A percentile compares a stretch with the other conserved stretches of the same genome.
Evolutionary conservation across 2,329 filamentous ascomycete genomes (phyloP).

Genomic region (Chrysosporium queenslandicum): DNA sequence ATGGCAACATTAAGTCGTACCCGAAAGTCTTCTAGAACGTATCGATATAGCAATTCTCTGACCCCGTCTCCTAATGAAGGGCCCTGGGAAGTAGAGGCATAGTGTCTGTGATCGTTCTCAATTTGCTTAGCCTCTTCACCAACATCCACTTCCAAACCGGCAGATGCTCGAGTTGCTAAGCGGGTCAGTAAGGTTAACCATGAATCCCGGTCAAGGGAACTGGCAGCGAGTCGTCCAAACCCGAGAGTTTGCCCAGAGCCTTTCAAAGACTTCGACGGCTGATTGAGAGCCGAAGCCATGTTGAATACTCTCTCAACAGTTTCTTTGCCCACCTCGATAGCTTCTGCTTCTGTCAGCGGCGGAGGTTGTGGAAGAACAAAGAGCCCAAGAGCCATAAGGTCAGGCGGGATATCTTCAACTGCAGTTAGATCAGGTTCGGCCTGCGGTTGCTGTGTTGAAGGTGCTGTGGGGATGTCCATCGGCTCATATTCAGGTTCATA

Average conservation of each 20-base stretch:
- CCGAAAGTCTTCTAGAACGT: conserved; percentile 86
- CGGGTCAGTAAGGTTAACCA: conserved; percentile 85
- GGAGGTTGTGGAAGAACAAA: conserved; percentile 73
- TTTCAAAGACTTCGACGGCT: conserved; percentile 48
- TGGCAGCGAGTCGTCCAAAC: conserved; percentile 74
- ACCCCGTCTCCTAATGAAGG: conserved; percentile 52
- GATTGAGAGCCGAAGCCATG: conserved; percentile 64
- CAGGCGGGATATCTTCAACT: conserved; percentile 57
- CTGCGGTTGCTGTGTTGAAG: conserved; percentile 16
- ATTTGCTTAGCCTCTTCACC: conserved; percentile 21
- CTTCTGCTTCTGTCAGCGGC: conserved; percentile 59
- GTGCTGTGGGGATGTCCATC: conserved; percentile 44
- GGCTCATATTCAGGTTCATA: conserved; percentile 82
- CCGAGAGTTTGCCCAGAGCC: conserved; percentile 46
- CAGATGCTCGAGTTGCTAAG: conserved; percentile 67
- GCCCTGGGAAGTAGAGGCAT: conserved; percentile 21
- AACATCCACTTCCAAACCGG: conserved; percentile 51
- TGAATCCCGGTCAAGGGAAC: conserved; percentile 72
- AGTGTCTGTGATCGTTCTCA: conserved; percentile 21
- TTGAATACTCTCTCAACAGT: conserved; percentile 68
- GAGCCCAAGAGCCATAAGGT: conserved; percentile 53
- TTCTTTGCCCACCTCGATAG: conserved; percentile 61
- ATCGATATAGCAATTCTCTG: conserved; percentile 69
- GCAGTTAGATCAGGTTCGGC: conserved; percentile 69
- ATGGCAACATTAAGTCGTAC: conserved; percentile 82